Base-by-base conservation (phyloP, 2,329 filamentous ascomycete species). In the Ramularia endophylla region DNA sequence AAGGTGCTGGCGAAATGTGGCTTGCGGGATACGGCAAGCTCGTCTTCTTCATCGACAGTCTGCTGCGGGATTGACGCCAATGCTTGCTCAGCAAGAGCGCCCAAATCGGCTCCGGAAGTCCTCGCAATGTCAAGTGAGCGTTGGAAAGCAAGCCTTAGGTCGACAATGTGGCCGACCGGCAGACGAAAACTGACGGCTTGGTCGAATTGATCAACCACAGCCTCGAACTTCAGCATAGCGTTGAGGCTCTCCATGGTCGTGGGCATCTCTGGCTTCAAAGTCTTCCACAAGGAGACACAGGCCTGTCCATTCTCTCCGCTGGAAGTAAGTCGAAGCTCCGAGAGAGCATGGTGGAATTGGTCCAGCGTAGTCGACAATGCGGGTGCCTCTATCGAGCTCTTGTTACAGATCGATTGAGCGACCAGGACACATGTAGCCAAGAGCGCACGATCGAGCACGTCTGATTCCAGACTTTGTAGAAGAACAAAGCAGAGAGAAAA, bases 211-310 rank as follows among this genome's bases (percentile, higher is more conserved):
- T 68, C 64, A n/a, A 70, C 65, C 5, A 74, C 55, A 15, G 42
- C 46, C 53, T 74, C 70, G 2, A 75, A 60, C 1, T 56, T 50
- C 9, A 72, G 51, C 15, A 71, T 51, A 2, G 60, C 54, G 15
- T 62, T 46, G 4, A 74, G 51, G 13, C 67, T 62, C 8, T 54
- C 44, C 19, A 60, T 48, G 8, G 58, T 65, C 8, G 55, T 56
- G 2, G 75, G 67, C 3, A 73, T 75, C 8, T 56, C 57, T 22
- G 88, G 86, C 39, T 84, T 77, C 56, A 94, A 77, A 1, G 70
- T 57, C 30, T 77, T 75, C 90, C 89, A 63, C 13, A 63, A 27
- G 13, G 50, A 35, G 2, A 49, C 43, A 34, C 51, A 55, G 18
- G 47, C 56, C 19, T 44, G 36, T 20, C 55, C 52, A 25, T 28